Evolutionary conservation across 78 protist species (phyloP).

Genomic region (Isochrysis galbana): DNA sequence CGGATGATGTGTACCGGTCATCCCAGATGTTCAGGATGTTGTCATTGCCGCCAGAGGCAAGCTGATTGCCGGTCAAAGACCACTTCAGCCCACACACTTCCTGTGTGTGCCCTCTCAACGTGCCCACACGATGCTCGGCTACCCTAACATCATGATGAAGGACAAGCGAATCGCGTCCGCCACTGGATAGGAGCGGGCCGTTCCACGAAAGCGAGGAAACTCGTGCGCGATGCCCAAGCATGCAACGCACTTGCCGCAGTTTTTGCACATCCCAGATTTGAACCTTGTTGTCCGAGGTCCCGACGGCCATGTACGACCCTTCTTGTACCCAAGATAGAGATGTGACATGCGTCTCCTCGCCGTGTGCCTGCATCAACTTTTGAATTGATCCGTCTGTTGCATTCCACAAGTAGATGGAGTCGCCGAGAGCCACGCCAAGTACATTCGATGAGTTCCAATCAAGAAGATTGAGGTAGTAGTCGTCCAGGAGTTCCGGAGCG

Average conservation of each 20-base stretch:
- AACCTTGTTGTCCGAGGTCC: conserved; percentile 83
- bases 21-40: conserved; percentile 94
- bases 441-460: conserved; percentile 91
- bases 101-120: conserved; percentile 83
- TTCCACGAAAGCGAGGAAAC: conserved; percentile 98
- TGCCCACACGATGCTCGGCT: conserved; percentile 64
- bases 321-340: conserved; percentile 82
- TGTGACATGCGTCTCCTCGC: conserved; percentile 77
- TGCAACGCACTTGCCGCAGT: conserved; percentile 67
- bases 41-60: conserved; percentile 99
- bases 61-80: conserved; percentile 87
- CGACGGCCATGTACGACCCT: conserved; percentile 92
- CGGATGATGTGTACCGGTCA: background rate
- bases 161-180: conserved; percentile 86
- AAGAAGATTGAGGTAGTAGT: conserved; percentile 97
- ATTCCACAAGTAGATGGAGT: conserved; percentile 96
- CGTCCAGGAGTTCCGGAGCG: conserved; percentile 82
- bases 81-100: conserved; percentile 98
- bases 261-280: conserved; percentile 90
- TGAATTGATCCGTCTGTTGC: conserved; percentile 85
- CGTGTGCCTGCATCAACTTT: conserved; percentile 55
- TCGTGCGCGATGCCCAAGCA: conserved; percentile 92
- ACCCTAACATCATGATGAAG: conserved; percentile 87
- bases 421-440: conserved; percentile 95
- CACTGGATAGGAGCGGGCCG: conserved; percentile 81